A percentile compares a stretch with the other conserved stretches of the same genome.
phyloP scores from a whole-genome alignment of 306 rosid genomes.

The Sicyos edulis region DNA sequence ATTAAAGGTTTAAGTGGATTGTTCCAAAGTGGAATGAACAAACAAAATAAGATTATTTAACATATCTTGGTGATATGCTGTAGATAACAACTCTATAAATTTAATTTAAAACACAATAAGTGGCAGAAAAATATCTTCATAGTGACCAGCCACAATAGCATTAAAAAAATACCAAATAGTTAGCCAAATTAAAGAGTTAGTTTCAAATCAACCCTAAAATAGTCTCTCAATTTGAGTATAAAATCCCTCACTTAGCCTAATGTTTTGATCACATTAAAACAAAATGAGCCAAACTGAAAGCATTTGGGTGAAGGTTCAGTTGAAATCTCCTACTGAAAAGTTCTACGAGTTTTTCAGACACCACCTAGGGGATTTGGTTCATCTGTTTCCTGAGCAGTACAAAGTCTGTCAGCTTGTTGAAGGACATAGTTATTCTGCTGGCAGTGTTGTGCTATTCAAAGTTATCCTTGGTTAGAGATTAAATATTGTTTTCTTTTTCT shows the following conservation, averaged over 20 bases:
- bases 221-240: not conserved
- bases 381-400: conserved; percentile 21
- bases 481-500: too few relatives aligned
- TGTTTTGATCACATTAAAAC: not conserved
- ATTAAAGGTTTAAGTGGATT: too few relatives aligned
- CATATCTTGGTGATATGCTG: not conserved
- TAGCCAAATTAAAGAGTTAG: not conserved
- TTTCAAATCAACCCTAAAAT: not conserved
- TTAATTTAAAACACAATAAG: not conserved
- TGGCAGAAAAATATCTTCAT: not conserved
- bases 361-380: conserved; percentile 17
- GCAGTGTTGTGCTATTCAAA: not conserved
- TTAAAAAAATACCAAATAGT: not conserved
- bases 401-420: conserved; percentile 15
- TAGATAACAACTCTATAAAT: not conserved
- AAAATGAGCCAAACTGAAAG: conserved; percentile 9
- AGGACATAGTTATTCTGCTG: not conserved
- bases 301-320: conserved; percentile 21
- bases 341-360: conserved; percentile 23
- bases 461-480: not conserved
- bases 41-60: not conserved
- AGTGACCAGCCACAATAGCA: not conserved
- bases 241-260: too few relatives aligned
- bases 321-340: conserved; percentile 15
- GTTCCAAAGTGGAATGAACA: not conserved